phyloP scores from a whole-genome alignment of 371 early-diverging fungal species.

The Gilbertella persicaria region DNA sequence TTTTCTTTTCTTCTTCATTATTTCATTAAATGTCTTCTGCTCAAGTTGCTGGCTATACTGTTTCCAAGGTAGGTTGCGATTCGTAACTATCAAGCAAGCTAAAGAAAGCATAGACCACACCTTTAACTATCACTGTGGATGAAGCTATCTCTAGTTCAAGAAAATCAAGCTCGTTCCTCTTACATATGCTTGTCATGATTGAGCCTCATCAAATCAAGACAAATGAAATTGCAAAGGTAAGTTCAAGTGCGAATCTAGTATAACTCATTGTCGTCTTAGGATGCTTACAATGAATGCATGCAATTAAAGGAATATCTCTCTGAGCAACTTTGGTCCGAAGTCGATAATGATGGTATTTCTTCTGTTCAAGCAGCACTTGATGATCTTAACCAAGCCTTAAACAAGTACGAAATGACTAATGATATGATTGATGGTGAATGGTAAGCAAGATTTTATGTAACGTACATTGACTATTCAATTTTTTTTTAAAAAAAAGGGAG shows the following conservation, averaged over 20 bases:
- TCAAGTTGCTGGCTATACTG: conserved; percentile 30
- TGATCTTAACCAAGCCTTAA: conserved; percentile 24
- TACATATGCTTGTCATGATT: conserved; percentile 34
- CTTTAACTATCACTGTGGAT: conserved; percentile 30
- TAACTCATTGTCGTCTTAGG: conserved; percentile 16
- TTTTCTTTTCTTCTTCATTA: background rate
- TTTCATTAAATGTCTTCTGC: conserved; percentile 10
- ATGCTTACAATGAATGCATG: conserved; percentile 41
- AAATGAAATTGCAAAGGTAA: conserved; percentile 45
- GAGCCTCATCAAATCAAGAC: conserved; percentile 35
- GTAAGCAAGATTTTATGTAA: too few species aligned
- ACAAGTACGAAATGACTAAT: conserved; percentile 38
- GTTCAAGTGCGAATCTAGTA: background rate
- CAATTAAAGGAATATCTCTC: conserved; percentile 40
- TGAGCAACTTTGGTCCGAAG: conserved; percentile 45
- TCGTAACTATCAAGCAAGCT: too few species aligned
- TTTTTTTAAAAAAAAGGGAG: conserved; percentile 1
- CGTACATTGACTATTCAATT: too few species aligned
- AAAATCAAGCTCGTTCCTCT: conserved; percentile 30
- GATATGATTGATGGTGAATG: conserved; percentile 27
- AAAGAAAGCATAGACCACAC: conserved; percentile 24
- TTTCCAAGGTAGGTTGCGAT: conserved; percentile 27
- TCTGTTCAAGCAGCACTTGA: conserved; percentile 35
- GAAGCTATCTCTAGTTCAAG: conserved; percentile 34
- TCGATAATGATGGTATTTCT: conserved; percentile 36